These are phyloP conservation scores for Daldinia loculata DNA, from an alignment of 495 filamentous ascomycete genomes.

Conservation along the genomic window DNA sequence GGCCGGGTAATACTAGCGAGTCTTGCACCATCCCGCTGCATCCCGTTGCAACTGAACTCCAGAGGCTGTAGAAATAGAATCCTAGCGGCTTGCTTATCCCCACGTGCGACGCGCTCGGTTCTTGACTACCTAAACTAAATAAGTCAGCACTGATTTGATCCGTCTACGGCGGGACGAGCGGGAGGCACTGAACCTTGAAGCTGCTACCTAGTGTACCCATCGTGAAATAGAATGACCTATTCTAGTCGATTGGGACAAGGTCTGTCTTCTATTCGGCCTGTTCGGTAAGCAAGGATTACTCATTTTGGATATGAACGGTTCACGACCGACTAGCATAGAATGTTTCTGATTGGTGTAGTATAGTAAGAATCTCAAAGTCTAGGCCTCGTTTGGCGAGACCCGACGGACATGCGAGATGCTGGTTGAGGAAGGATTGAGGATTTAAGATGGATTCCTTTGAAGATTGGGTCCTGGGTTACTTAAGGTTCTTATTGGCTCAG, in stretches of 20 bases:
- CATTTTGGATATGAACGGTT: conserved; percentile 14
- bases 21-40: conserved; percentile 8
- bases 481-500: conserved; percentile 38
- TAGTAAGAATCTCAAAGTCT: conserved; percentile 1
- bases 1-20: conserved; percentile 1
- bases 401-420: conserved; percentile 9
- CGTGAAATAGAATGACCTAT: conserved; percentile 20
- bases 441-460: conserved; percentile 32
- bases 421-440: conserved; percentile 29
- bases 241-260: conserved; percentile 27
- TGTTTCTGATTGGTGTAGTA: background rate
- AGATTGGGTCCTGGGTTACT: conserved; percentile 24
- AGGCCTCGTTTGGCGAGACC: conserved; percentile 16
- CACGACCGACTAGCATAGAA: conserved; percentile 1
- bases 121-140: background rate
- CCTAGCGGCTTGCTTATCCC: conserved; percentile 15
- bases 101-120: conserved; percentile 26
- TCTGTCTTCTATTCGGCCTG: conserved; percentile 26
- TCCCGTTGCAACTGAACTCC: conserved; percentile 4
- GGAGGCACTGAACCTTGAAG: conserved; percentile 21
- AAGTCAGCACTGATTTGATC: conserved; percentile 31
- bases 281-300: conserved; percentile 33
- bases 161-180: conserved; percentile 11
- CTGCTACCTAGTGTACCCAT: background rate
- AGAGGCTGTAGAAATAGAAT: conserved; percentile 19